Evolutionary conservation across 2,329 filamentous ascomycete genomes (phyloP).

Genomic region (Trichoderma afroharzianum): DNA sequence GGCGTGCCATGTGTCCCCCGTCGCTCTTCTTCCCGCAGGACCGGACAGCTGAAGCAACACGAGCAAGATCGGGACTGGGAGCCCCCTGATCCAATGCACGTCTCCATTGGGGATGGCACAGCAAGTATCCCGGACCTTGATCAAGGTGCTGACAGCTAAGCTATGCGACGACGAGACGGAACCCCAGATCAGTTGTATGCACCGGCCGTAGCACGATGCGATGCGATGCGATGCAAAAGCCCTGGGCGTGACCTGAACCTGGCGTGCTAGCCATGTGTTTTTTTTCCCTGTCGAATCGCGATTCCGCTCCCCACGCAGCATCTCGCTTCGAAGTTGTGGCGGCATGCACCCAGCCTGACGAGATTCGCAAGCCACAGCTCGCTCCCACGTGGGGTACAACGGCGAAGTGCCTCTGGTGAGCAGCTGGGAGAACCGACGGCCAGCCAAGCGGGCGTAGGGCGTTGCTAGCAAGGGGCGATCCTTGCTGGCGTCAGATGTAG

Average conservation of each 20-base stretch:
- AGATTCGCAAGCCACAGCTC: not conserved
- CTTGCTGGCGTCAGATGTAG: conserved; percentile 7
- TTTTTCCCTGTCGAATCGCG: not conserved
- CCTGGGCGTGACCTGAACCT: not conserved
- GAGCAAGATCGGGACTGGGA: not conserved
- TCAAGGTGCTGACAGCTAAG: conserved; percentile 11
- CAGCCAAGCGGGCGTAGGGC: conserved; percentile 7
- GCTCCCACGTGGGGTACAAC: conserved; percentile 12
- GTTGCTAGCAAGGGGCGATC: conserved; percentile 10
- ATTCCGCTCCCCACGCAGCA: conserved; percentile 11
- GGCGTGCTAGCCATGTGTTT: not conserved
- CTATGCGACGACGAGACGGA: not conserved
- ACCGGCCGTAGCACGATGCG: not conserved
- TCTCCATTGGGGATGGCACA: conserved; percentile 8
- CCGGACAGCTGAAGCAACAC: conserved; percentile 10
- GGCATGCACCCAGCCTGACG: not conserved
- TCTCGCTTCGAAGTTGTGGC: conserved; percentile 4
- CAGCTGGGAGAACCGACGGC: not conserved
- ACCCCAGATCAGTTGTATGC: not conserved
- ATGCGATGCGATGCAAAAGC: not conserved
- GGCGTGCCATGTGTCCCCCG: not conserved
- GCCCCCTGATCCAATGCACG: conserved; percentile 14
- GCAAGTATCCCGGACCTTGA: not conserved
- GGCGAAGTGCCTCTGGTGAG: not conserved
- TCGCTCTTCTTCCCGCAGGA: not conserved